Evolutionary conservation across 495 filamentous ascomycete genomes (phyloP), one percentile per base, ranked within the genome.

Genomic region (Daldinia decipiens): DNA sequence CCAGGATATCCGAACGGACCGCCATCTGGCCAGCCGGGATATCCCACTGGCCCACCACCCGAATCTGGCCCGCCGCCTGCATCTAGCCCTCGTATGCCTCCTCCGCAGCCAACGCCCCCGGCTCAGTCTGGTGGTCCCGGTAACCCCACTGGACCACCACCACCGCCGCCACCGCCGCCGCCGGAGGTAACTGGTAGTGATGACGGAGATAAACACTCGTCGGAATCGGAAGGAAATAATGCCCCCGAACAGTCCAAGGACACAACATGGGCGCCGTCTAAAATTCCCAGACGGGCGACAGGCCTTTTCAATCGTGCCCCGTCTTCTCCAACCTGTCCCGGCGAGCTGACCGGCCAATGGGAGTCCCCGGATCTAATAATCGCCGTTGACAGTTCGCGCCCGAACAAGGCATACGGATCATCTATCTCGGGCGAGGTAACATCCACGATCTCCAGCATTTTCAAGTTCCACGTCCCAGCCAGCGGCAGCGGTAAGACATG

Each of bases 291-390:
- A 29, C 56, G 57, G 12, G 57, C 40, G 15, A 24, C 26, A 4
- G 45, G 51, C 58, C 70, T 47, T 74, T 65, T 8, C 19, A 29
- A 39, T 13, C 11, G 11, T 17, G 17, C 31, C 12, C 17, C 55
- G 21, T 6, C 4, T 29, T 29, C 27, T 0, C 27, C 5, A 29
- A 24, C 52, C 67, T 89, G 87, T 77, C 83, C 85, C 11, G 79
- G 86, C 2, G 81, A 82, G 31, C 79, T 89, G 13, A 78, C 79
- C 1, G 86, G 84, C 24, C 62, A 79, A 7, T 90, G 82, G 64
- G 80, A 90, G 70, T 88, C 80, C 74, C 90, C 91, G 13, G 87
- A 91, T 75, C 80, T 93, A 57, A 91, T 93, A 65, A 74, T 93
- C 29, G 87, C 88, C 1, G 79, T 92, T 47, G 83, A 90, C 81